These are phyloP conservation scores for Yamadazyma takamatsuzukensis DNA, from an alignment of 805 yeast species.

Conservation along the genomic window DNA sequence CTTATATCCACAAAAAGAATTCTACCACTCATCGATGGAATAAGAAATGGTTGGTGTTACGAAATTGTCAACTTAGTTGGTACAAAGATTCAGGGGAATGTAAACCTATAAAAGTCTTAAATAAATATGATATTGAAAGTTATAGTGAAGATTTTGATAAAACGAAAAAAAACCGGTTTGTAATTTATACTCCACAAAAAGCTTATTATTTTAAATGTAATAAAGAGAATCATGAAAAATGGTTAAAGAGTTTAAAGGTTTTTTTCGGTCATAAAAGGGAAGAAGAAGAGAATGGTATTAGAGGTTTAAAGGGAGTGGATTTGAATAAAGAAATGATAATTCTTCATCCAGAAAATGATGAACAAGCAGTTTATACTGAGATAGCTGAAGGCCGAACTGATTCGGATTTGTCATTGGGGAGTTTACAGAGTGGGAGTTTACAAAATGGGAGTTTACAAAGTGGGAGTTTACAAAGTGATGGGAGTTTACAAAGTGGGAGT, in stretches of 20 bases:
- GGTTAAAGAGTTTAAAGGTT: slow-evolving; percentile 13
- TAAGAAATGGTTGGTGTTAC: slow-evolving; percentile 35
- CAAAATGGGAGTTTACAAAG: too few relatives aligned
- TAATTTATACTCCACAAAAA: slow-evolving; percentile 21
- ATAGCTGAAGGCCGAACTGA: too few relatives aligned
- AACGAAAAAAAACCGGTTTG: slow-evolving; percentile 15
- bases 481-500: neutral
- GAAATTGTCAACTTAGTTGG: slow-evolving; percentile 35
- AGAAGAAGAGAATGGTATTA: too few relatives aligned
- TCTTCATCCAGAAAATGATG: too few relatives aligned
- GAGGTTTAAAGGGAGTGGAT: too few relatives aligned
- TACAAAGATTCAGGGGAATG: slow-evolving; percentile 37
- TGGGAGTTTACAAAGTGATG: too few relatives aligned
- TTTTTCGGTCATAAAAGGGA: slow-evolving; percentile 5
- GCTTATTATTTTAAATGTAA: too few relatives aligned
- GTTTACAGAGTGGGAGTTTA: slow-evolving; percentile 1
- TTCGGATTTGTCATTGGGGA: too few relatives aligned
- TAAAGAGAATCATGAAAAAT: too few relatives aligned
- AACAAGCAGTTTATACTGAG: too few relatives aligned
- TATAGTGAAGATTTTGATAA: slow-evolving; percentile 2
- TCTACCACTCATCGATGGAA: slow-evolving; percentile 35
- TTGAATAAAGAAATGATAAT: too few relatives aligned
- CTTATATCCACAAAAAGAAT: slow-evolving; percentile 29
- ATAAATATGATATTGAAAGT: slow-evolving; percentile 17
- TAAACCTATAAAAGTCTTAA: slow-evolving; percentile 32